Conservation (phyloP, 495 filamentous ascomycete species). For the Neurospora tetrasperma region DNA sequence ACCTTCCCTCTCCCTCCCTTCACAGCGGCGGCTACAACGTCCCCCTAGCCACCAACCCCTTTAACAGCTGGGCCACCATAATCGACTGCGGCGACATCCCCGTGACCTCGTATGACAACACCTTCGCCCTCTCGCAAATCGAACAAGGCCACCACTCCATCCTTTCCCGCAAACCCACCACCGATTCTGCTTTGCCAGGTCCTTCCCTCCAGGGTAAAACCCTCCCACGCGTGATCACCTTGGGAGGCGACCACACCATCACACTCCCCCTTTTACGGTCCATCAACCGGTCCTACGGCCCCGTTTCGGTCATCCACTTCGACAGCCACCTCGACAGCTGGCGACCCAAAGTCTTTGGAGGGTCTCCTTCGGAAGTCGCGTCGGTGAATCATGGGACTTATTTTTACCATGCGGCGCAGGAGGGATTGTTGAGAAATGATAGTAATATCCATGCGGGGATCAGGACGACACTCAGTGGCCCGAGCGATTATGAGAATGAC, state of each 20-base stretch:
- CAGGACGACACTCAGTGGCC: conserved; percentile 60
- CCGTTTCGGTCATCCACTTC: conserved; percentile 79
- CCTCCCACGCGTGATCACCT: conserved; percentile 53
- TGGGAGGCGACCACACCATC: conserved; percentile 80
- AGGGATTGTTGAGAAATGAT: conserved; percentile 63
- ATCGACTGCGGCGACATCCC: conserved; percentile 83
- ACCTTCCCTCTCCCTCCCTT: background rate
- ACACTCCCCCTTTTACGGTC: conserved; percentile 70
- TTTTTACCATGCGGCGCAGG: conserved; percentile 72
- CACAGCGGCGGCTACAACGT: conserved; percentile 64
- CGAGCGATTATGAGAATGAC: conserved; percentile 63
- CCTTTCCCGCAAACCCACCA: conserved; percentile 39
- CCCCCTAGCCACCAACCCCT: conserved; percentile 69
- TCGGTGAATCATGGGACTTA: conserved; percentile 76
- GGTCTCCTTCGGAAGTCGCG: conserved; percentile 48
- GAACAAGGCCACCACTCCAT: conserved; percentile 53
- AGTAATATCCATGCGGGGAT: conserved; percentile 69
- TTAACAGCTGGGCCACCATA: conserved; percentile 63
- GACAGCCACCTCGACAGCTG: conserved; percentile 76
- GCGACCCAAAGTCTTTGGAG: conserved; percentile 52
- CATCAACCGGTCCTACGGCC: conserved; percentile 65
- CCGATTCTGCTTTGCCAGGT: conserved; percentile 36
- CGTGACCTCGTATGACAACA: conserved; percentile 70
- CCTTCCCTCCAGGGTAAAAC: conserved; percentile 43
- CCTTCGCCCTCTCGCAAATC: conserved; percentile 68